Base-by-base conservation (phyloP, 768 basidiomycete genomes). In the Pisolithus albus region DNA sequence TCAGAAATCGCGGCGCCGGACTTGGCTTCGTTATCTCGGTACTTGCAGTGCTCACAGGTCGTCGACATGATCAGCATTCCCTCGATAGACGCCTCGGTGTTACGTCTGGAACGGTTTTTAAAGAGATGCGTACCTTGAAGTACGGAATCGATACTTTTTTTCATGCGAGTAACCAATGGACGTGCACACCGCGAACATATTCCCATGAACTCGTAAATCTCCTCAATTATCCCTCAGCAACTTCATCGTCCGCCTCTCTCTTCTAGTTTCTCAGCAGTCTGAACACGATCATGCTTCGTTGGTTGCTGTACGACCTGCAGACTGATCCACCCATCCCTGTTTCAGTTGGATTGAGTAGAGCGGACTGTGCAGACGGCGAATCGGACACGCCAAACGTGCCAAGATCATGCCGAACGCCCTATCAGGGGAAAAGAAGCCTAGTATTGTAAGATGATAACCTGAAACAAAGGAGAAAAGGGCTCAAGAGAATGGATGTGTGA, bases 1-100 rank as follows among this genome's bases (percentile, higher is more conserved):
- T 79, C 80, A 3, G 95, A 90, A 52, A 97, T 90, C 1, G 94
- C 93, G 2, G 84, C 72, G 18, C 94, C 92, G 5, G 92, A 89
- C 68, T 98, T 99, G 62, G 98, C 88, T 71, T 99, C 96, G 61
- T 94, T 98, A 69, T 99, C 96, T 52, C 91, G 79, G 69, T 98
- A 99, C 1, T 96, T 95, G 67, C 96, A 99, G 47, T 72, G 69
- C 52, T 93, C 91, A 66, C 96, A 98, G 65, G 96, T 96, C 5
- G 94, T 94, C 23, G 95, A 95, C 93, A 97, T 97, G 70, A 98
- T 95, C 49, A 97, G 71, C 51, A 92, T 86, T 59, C 98, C 93
- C 94, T 96, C 49, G 4, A 19, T 15, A 23, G 34, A 15, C 13
- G 38, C 3, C 34, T 28, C 7, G 45, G 19, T n/a, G 4, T 6